Evolutionary conservation across 805 yeast species (phyloP).

Genomic region (Saturnispora gosingensis): DNA sequence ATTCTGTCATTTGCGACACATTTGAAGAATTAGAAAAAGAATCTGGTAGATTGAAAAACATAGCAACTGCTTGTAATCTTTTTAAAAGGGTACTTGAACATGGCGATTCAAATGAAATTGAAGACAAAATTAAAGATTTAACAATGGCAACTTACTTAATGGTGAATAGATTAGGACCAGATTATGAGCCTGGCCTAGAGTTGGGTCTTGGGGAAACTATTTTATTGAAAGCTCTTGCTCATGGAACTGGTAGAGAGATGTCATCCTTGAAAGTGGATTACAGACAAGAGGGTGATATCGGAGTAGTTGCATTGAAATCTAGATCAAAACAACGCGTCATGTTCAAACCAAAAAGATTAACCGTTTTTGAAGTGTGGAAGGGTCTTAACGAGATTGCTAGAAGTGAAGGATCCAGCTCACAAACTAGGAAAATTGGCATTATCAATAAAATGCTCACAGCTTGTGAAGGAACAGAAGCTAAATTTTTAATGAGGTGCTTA

Average conservation of each 20-base stretch:
- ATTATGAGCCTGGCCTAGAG: conserved; percentile 82
- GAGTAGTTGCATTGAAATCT: conserved; percentile 77
- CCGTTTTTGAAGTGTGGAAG: conserved; percentile 62
- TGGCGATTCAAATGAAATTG: conserved; percentile 23
- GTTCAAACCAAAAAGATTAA: conserved; percentile 83
- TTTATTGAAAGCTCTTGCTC: conserved; percentile 79
- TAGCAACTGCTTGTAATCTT: conserved; percentile 64
- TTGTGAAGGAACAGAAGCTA: conserved; percentile 81
- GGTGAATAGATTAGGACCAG: conserved; percentile 89
- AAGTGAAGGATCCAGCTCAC: conserved; percentile 73
- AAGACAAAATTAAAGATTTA: conserved; percentile 30
- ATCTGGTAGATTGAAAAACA: conserved; percentile 74
- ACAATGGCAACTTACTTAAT: conserved; percentile 71
- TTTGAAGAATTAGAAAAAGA: conserved; percentile 76
- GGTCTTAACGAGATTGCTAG: conserved; percentile 70
- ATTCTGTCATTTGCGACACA: conserved; percentile 43
- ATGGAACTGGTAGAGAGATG: conserved; percentile 75
- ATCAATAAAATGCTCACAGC: conserved; percentile 82
- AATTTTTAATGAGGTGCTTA: conserved; percentile 76
- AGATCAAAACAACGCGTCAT: conserved; percentile 81
- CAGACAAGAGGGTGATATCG: conserved; percentile 80
- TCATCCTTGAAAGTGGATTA: conserved; percentile 66
- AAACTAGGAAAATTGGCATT: conserved; percentile 61
- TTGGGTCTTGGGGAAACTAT: conserved; percentile 89
- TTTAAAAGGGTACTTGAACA: conserved; percentile 49